Evolutionary conservation across 352 stramenopile genomes (phyloP).

Genomic region (Globisporangium canariense): DNA sequence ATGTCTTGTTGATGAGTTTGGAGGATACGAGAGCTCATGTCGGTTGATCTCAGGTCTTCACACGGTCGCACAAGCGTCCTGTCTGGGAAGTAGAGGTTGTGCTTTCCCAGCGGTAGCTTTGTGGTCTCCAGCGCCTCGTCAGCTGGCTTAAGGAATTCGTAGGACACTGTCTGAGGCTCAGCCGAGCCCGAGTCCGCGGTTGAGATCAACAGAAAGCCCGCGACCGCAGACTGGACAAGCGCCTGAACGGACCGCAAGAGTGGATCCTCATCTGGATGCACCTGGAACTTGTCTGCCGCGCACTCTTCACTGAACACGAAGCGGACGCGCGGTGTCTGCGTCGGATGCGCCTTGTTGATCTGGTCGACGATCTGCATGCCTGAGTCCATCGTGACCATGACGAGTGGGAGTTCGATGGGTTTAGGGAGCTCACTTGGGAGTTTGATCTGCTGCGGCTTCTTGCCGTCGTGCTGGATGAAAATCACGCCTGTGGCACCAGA

Average conservation of each 20-base stretch:
- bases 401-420: slow-evolving; percentile 45
- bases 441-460: slow-evolving; percentile 55
- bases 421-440: slow-evolving; percentile 38
- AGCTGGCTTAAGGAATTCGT: slow-evolving; percentile 29
- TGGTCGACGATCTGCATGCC: slow-evolving; percentile 42
- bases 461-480: slow-evolving; percentile 49
- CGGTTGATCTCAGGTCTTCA: slow-evolving; percentile 6
- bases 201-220: slow-evolving; percentile 53
- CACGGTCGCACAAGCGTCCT: slow-evolving; percentile 32
- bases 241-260: slow-evolving; percentile 33
- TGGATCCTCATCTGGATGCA: slow-evolving; percentile 42
- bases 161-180: slow-evolving; percentile 27
- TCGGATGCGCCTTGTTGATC: slow-evolving; percentile 27
- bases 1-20: slow-evolving; percentile 13
- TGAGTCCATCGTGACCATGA: slow-evolving; percentile 68
- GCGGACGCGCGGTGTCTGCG: slow-evolving; percentile 35
- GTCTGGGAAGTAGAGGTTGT: slow-evolving; percentile 32
- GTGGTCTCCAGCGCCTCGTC: background rate
- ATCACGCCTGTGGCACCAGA: slow-evolving; percentile 56
- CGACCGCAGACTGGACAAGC: slow-evolving; percentile 35
- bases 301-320: slow-evolving; percentile 60
- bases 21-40: slow-evolving; percentile 4
- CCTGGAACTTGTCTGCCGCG: slow-evolving; percentile 34
- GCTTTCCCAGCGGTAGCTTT: slow-evolving; percentile 43
- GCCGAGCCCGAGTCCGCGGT: slow-evolving; percentile 38